Evolutionary conservation across 2,329 filamentous ascomycete genomes (phyloP), one percentile per base, ranked within the genome.

Genomic region (Neocatenulostroma microsporum): DNA sequence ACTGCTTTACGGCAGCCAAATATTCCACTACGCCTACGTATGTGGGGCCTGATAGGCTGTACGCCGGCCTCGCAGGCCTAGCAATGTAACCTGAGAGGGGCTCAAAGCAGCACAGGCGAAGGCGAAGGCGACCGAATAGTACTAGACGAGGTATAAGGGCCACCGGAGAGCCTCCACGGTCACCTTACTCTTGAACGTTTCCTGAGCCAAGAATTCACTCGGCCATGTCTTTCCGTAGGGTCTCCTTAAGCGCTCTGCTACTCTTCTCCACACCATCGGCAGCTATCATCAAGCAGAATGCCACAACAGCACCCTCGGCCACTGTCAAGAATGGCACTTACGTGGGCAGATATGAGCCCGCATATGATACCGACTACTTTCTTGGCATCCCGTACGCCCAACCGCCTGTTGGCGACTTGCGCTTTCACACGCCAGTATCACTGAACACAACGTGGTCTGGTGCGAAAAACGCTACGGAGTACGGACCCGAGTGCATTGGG

Each of bases 351-450:
- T 54, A 61, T 38, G 62, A 60, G 24, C 29, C 57, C 0, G 41
- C 51, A 1, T 70, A 68, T 38, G 46, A 62, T 18, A 70, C 73
- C 32, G 71, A 76, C 42, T 60, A 67, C 39, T 75, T 74, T 50
- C 55, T 73, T 3, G 70, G 69, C 3, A 68, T 79, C 2, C 75
- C 47, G 17, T 50, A 51, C 39, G 49, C 50, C 9, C 36, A 46
- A 30, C 34, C 47, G 8, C 66, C 73, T 20, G 56, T 68, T 17
- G 68, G 69, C 1, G 55, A 67, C 37, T 61, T 77, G 30, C 68
- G 77, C 4, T 77, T 78, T 45, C 61, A 61, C 0, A n/a, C 18
- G 11, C 40, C 40, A 12, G 18, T 30, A n/a, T n/a, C 35, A 19
- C 18, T 39, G 18, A 34, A 38, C n/a, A 30, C 24, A 9, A 8